phyloP scores from a whole-genome alignment of 352 stramenopile species.

The Phytophthora sojae region DNA sequence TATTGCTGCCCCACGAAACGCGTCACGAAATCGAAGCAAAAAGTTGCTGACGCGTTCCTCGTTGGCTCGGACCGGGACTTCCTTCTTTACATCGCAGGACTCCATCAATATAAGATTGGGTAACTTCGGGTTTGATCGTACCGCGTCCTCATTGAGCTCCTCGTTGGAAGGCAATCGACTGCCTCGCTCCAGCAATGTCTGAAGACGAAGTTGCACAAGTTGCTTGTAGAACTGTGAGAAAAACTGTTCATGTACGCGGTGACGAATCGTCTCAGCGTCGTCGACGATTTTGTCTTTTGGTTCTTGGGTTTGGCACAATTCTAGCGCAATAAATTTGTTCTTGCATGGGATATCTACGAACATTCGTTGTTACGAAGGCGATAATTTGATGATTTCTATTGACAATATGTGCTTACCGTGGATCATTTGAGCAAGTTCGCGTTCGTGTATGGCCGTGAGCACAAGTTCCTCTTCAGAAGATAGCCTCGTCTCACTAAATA shows the following conservation, averaged over 20 bases:
- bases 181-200: constrained; percentile 19
- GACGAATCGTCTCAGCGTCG: constrained; percentile 49
- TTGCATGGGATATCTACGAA: constrained; percentile 62
- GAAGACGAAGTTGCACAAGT: constrained; percentile 31
- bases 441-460: constrained; percentile 69
- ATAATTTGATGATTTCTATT: not conserved
- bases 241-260: constrained; percentile 58
- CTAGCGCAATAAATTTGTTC: constrained; percentile 73
- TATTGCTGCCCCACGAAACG: constrained; percentile 61
- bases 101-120: constrained; percentile 65
- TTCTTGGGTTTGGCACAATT: constrained; percentile 71
- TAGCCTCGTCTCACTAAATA: constrained; percentile 76
- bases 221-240: constrained; percentile 38
- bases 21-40: constrained; percentile 64
- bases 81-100: constrained; percentile 51
- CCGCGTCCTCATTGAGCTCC: constrained; percentile 28
- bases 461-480: constrained; percentile 77
- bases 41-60: constrained; percentile 69
- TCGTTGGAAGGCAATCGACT: constrained; percentile 18
- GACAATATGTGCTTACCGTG: constrained; percentile 39
- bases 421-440: constrained; percentile 66
- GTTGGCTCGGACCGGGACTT: constrained; percentile 45
- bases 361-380: not conserved
- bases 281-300: constrained; percentile 47
- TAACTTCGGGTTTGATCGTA: constrained; percentile 28